Evolutionary conservation across 768 basidiomycete species (phyloP).

Genomic region (Pleurotus giganteus): DNA sequence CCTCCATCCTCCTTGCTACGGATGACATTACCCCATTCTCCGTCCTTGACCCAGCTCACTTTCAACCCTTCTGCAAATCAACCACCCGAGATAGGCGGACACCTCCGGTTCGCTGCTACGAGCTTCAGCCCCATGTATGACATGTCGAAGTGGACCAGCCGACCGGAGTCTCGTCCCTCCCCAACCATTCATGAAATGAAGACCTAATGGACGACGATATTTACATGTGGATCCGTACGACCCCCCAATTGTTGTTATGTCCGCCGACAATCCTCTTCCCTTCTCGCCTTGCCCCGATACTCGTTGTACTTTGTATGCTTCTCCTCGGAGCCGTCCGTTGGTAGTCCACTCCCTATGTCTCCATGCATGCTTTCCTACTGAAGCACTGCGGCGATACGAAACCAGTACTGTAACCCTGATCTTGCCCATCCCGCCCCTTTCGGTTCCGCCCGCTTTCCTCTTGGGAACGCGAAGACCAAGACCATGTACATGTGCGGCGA

Average conservation of each 20-base stretch:
- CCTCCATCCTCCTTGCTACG: constrained; percentile 9
- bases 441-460: background rate
- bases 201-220: constrained; percentile 1
- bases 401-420: background rate
- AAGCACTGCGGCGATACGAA: background rate
- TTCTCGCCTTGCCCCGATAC: background rate
- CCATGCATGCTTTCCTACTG: no score
- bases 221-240: background rate
- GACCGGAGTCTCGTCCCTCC: constrained; percentile 1
- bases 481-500: no score
- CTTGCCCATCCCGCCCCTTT: background rate
- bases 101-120: background rate
- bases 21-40: constrained; percentile 9
- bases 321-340: no score
- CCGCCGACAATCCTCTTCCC: background rate
- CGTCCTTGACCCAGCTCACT: background rate
- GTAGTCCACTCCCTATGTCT: no score
- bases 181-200: constrained; percentile 2
- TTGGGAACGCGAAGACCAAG: background rate
- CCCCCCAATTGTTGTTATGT: background rate
- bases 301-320: no score
- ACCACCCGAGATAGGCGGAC: background rate
- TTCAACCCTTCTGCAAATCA: background rate
- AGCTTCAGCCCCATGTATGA: constrained; percentile 1
- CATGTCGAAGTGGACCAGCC: constrained; percentile 1